Evolutionary conservation across 2,329 filamentous ascomycete genomes (phyloP), one percentile per base, ranked within the genome.

Genomic region (Leptographium galeiforme): DNA sequence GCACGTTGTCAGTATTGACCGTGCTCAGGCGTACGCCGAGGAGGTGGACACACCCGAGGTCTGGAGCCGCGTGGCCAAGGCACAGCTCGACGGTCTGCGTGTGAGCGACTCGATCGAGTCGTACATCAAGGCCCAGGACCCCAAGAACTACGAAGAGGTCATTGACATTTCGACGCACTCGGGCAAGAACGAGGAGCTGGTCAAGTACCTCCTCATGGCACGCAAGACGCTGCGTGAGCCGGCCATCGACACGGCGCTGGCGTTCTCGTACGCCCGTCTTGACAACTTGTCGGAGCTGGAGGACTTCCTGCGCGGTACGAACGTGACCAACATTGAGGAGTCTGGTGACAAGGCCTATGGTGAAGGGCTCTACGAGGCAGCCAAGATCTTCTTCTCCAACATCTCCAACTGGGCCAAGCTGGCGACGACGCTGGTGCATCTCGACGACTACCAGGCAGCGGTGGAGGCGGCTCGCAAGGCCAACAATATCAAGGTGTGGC

Each of bases 371-470:
- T 91, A 93, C 64, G 86, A 97, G 75, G 93, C 93, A 45, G 89
- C 93, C 59, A 98, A 98, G 81, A 97, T 98, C 65, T 98, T 97
- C 79, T 98, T 84, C 74, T 89, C 82, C 53, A 97, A 88, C 73
- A 95, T 98, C 67, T 98, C 93, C 53, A 98, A 98, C 79, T 98
- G 93, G 93, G 91, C 91, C 53, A 98, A 98, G 76, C 83, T 98
- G 63, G 90, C 93, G 14, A 97, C 93, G 12, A 98, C 93, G 12
- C 80, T 97, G 56, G 93, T 98, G n/a, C 89, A 97, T 68, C 82
- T 98, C 8, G 86, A 84, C 59, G 93, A 98, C 62, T 97, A 98
- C 74, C 94, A 98, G 70, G 89, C 89, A 61, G 93, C 93, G 47
- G 93, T 98, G 44, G 93, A 98, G 68, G 96, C 89, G 64, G 93